Conservation (phyloP, 1,284 basidiomycete species). For the Mycosarcoma maydis region DNA sequence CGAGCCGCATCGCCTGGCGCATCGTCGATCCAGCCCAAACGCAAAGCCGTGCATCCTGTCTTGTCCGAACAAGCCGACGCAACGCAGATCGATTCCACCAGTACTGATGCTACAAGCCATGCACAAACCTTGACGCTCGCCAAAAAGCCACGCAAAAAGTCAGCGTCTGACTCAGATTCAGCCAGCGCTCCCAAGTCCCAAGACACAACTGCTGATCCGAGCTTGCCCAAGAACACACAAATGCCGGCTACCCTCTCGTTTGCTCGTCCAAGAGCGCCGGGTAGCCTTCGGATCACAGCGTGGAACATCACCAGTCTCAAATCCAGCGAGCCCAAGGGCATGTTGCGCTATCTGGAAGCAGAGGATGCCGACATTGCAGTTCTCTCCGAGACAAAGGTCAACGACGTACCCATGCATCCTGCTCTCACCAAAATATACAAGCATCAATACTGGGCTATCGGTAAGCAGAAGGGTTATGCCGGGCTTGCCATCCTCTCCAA, state of each 20-base stretch:
- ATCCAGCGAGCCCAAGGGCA: constrained; percentile 56
- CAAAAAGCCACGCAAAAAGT: constrained; percentile 40
- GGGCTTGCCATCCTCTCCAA: constrained; percentile 85
- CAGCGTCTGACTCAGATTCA: constrained; percentile 29
- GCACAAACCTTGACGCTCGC: constrained; percentile 3
- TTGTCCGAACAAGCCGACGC: constrained; percentile 1
- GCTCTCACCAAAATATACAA: constrained; percentile 52
- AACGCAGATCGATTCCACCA: not conserved
- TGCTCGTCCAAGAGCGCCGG: constrained; percentile 24
- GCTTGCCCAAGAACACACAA: constrained; percentile 41
- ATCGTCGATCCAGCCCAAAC: constrained; percentile 21
- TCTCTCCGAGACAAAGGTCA: constrained; percentile 64
- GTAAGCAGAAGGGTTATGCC: constrained; percentile 69
- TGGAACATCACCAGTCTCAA: constrained; percentile 65
- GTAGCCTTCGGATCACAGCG: constrained; percentile 41
- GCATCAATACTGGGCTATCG: constrained; percentile 65
- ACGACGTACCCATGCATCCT: constrained; percentile 55
- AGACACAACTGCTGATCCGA: constrained; percentile 35
- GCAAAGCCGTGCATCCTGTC: constrained; percentile 16
- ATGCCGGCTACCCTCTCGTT: constrained; percentile 29
- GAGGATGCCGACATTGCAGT: constrained; percentile 63
- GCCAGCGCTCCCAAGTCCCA: constrained; percentile 27
- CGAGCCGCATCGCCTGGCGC: not conserved
- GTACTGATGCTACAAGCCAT: not conserved
- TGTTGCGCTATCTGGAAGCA: constrained; percentile 61